These are phyloP conservation scores for Candida loeiensis DNA, from an alignment of 805 yeast genomes.

Conservation along the genomic window DNA sequence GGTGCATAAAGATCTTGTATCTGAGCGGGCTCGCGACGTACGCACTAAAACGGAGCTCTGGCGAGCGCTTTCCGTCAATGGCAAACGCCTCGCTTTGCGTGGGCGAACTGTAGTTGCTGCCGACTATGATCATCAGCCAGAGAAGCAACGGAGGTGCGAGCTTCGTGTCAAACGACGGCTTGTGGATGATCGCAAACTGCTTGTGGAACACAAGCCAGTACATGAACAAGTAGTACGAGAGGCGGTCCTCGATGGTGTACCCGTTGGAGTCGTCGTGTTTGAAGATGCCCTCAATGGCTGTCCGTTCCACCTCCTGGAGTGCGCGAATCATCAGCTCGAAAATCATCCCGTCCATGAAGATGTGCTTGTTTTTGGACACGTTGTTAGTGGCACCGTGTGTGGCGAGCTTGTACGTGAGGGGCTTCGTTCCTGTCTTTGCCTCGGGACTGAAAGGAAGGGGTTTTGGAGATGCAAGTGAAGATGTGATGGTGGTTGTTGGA, in stretches of 20 bases:
- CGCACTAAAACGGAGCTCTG: slow-evolving; percentile 42
- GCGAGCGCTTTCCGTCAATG: slow-evolving; percentile 18
- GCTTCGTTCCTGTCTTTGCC: neutral
- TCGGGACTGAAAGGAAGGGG: slow-evolving; percentile 7
- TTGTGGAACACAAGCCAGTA: slow-evolving; percentile 63
- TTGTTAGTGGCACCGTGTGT: slow-evolving; percentile 24
- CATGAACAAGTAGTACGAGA: slow-evolving; percentile 33
- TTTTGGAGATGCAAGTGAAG: slow-evolving; percentile 8
- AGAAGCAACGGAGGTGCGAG: slow-evolving; percentile 48
- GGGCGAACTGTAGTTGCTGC: slow-evolving; percentile 42
- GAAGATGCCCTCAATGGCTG: slow-evolving; percentile 25
- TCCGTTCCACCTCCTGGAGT: slow-evolving; percentile 25
- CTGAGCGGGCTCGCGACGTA: slow-evolving; percentile 57
- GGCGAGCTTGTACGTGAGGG: slow-evolving; percentile 14
- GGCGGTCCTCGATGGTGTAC: slow-evolving; percentile 28
- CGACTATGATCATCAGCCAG: slow-evolving; percentile 54
- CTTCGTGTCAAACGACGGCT: slow-evolving; percentile 44
- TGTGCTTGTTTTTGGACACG: slow-evolving; percentile 27
- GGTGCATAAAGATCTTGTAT: slow-evolving; percentile 65
- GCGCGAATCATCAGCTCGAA: slow-evolving; percentile 32
- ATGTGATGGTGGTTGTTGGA: slow-evolving; percentile 8
- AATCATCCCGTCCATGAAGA: slow-evolving; percentile 35
- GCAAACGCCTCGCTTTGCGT: slow-evolving; percentile 16
- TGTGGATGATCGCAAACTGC: slow-evolving; percentile 41
- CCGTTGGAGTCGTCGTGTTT: slow-evolving; percentile 18